Percentiles rank a stretch among this genome's conserved stretches.
Conservation (phyloP, 2,329 filamentous ascomycete species). For the Catunica adiposa region DNA sequence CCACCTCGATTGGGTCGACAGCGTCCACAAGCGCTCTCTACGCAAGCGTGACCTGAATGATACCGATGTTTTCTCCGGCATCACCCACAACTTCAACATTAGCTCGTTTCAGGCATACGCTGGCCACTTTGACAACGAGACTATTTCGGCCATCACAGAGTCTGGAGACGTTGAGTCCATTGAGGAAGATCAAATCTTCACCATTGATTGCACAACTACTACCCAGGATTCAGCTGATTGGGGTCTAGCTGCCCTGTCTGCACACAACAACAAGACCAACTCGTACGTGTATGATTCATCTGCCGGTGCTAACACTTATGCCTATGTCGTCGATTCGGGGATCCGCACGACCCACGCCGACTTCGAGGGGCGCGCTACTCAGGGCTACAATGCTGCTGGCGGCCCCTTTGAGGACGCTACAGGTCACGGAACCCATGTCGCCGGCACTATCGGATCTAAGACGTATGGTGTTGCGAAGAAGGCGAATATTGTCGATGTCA, state of each 20-base stretch:
- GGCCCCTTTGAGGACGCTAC: constrained; percentile 19
- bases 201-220: neutral
- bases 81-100: neutral
- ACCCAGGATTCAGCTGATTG: constrained; percentile 20
- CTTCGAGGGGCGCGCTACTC: constrained; percentile 16
- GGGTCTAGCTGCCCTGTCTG: constrained; percentile 21
- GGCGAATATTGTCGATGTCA: constrained; percentile 28
- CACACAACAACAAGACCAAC: constrained; percentile 16
- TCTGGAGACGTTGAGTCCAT: constrained; percentile 25
- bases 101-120: constrained; percentile 24
- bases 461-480: constrained; percentile 24
- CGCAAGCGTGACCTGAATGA: constrained; percentile 19
- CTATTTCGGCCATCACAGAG: constrained; percentile 25
- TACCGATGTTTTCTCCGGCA: neutral
- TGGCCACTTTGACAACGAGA: constrained; percentile 26
- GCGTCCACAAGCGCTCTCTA: constrained; percentile 21
- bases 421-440: constrained; percentile 28
- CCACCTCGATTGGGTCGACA: constrained; percentile 22
- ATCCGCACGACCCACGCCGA: constrained; percentile 16
- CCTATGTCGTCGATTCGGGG: constrained; percentile 18
- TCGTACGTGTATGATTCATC: constrained; percentile 17
- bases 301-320: constrained; percentile 17
- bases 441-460: constrained; percentile 13
- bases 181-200: constrained; percentile 3
- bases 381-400: constrained; percentile 18